phyloP scores from a whole-genome alignment of 1,284 basidiomycete species.

The Chiua sp. region DNA sequence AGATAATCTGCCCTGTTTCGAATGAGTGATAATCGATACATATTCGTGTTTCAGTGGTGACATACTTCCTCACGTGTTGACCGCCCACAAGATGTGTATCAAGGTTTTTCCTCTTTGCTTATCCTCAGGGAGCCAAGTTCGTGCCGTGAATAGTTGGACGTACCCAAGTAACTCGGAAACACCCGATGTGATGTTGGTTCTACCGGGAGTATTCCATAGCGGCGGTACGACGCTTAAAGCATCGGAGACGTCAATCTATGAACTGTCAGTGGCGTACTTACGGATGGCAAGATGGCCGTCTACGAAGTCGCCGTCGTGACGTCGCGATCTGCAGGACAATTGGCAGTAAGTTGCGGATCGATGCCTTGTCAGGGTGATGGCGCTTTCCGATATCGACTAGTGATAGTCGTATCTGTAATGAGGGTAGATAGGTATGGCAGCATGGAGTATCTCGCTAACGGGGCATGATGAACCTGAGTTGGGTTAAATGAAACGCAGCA shows the following conservation, averaged over 20 bases:
- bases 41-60: not conserved
- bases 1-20: not conserved
- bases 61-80: too few relatives aligned
- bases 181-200: not conserved
- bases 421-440: too few relatives aligned
- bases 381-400: not conserved
- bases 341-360: not conserved
- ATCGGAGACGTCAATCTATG: not conserved
- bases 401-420: too few relatives aligned
- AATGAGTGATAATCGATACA: not conserved
- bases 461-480: too few relatives aligned
- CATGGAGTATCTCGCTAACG: too few relatives aligned
- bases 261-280: not conserved
- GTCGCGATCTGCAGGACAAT: not conserved
- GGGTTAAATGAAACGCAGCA: not conserved
- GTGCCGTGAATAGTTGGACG: not conserved
- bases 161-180: too few relatives aligned
- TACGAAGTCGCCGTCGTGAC: not conserved
- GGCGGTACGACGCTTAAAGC: not conserved
- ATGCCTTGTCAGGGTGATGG: not conserved
- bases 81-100: not conserved
- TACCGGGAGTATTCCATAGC: not conserved
- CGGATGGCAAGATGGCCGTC: not conserved
- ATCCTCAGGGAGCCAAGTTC: too few relatives aligned
- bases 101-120: not conserved